phyloP scores from a whole-genome alignment of 2,329 filamentous ascomycete genomes.

The Lachnellula cervina region DNA sequence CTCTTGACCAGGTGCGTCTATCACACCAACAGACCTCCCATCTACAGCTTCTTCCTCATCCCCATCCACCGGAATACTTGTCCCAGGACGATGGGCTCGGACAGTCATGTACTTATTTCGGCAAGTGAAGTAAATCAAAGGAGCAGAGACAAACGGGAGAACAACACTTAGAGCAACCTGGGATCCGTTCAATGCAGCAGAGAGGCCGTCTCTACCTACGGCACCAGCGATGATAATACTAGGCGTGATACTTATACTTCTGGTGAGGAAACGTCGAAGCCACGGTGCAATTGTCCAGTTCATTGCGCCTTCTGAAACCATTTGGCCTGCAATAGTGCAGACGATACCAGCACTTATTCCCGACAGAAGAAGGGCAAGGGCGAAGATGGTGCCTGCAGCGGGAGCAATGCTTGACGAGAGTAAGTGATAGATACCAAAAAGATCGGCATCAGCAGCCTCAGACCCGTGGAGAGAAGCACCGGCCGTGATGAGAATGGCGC shows the following conservation, averaged over 20 bases:
- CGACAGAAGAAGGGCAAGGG: slow-evolving; percentile 72
- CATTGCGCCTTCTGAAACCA: slow-evolving; percentile 80
- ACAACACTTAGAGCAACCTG: slow-evolving; percentile 78
- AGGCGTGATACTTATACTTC: slow-evolving; percentile 75
- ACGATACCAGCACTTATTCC: slow-evolving; percentile 80
- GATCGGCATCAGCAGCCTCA: slow-evolving; percentile 62
- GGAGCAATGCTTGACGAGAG: slow-evolving; percentile 63
- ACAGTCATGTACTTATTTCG: slow-evolving; percentile 71
- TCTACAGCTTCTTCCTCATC: slow-evolving; percentile 29
- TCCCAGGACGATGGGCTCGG: background rate
- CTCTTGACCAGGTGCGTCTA: background rate
- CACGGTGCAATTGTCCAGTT: slow-evolving; percentile 71
- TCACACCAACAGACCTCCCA: slow-evolving; percentile 4
- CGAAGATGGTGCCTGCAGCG: slow-evolving; percentile 78
- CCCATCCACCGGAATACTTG: slow-evolving; percentile 1
- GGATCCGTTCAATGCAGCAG: slow-evolving; percentile 65
- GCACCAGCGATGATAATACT: slow-evolving; percentile 79
- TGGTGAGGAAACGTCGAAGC: slow-evolving; percentile 72
- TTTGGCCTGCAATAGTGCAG: slow-evolving; percentile 85
- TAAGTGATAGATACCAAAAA: slow-evolving; percentile 77
- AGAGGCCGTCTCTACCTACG: slow-evolving; percentile 66
- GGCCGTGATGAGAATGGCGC: slow-evolving; percentile 74
- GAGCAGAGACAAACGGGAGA: slow-evolving; percentile 76
- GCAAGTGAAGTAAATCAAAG: slow-evolving; percentile 81
- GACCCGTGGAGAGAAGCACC: slow-evolving; percentile 62